Evolutionary conservation across 306 rosid species (phyloP), one percentile per base, ranked within the genome.

Genomic region (Vicia villosa): DNA sequence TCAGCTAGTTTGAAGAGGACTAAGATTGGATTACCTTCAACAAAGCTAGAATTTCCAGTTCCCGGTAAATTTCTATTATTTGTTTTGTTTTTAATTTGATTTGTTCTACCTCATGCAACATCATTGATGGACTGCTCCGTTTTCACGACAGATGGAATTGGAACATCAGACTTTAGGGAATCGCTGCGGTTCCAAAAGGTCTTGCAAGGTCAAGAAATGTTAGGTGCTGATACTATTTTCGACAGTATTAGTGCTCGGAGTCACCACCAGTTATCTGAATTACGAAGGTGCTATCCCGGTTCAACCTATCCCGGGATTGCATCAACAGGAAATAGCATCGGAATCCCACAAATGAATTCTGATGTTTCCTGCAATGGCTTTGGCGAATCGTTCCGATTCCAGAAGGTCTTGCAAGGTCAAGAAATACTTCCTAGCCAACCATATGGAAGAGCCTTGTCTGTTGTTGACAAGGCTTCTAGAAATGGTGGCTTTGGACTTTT

Each of bases 151-250:
- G 99, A 76, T 83, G 95, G 92, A 64, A 86, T 86, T 82, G 92
- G 95, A 47, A 52, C 85, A 51, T 82, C 91, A 75, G 97, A 89
- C 97, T 91, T 94, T 77, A 89, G 91, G 84, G 97, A 94, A 82
- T 69, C 97, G 21, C 65, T 77, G 45, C 84, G 92, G 79, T 94
- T 94, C 95, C 99, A 74, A 83, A 88, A 91, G 99, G 99, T 94
- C 99, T 94, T 94, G 99, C 99, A 94, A 94, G 99, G 99, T 94
- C 99, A 94, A 94, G 99, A 94, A 94, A 89, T 91, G 72, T 81
- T 74, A 42, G 88, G 88, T 74, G 86, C 73, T 81, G 82, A 83
- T 84, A 73, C 86, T 70, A 81, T 82, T 55, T 75, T 67, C 21
- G 81, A 91, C 76, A 85, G 86, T 41, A 73, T 79, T 10, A 81